These are phyloP conservation scores for Podospora anserina DNA, from an alignment of 495 filamentous ascomycete species.

Conservation along the genomic window DNA sequence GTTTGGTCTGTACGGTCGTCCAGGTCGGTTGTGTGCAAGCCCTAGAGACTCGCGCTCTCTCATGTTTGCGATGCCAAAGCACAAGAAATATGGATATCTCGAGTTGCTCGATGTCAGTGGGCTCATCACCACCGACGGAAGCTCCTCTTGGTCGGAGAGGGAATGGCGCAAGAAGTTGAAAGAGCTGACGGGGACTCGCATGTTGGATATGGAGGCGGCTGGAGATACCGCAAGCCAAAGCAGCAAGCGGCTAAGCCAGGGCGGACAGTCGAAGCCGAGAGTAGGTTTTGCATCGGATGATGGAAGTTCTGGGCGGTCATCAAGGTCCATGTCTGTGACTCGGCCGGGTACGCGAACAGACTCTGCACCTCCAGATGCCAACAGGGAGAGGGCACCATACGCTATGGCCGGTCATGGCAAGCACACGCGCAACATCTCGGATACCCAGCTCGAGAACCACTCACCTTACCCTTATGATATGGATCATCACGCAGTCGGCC, in stretches of 20 bases:
- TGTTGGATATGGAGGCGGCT: slow-evolving; percentile 56
- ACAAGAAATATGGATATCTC: slow-evolving; percentile 84
- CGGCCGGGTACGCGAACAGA: slow-evolving; percentile 43
- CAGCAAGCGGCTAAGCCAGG: slow-evolving; percentile 66
- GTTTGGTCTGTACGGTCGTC: slow-evolving; percentile 88
- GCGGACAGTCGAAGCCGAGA: slow-evolving; percentile 42
- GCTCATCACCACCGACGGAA: slow-evolving; percentile 74
- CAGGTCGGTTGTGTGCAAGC: slow-evolving; percentile 81
- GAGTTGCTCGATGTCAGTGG: slow-evolving; percentile 80
- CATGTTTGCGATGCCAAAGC: slow-evolving; percentile 97
- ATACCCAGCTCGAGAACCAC: slow-evolving; percentile 29
- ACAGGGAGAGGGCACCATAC: slow-evolving; percentile 44
- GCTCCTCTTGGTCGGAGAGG: slow-evolving; percentile 75
- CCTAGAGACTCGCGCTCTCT: slow-evolving; percentile 79
- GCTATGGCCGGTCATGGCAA: slow-evolving; percentile 39
- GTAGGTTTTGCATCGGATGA: slow-evolving; percentile 64
- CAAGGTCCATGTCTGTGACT: slow-evolving; percentile 50
- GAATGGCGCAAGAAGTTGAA: slow-evolving; percentile 90
- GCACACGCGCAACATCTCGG: slow-evolving; percentile 42
- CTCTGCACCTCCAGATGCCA: slow-evolving; percentile 42
- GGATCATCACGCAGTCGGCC: slow-evolving; percentile 23
- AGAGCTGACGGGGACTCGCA: slow-evolving; percentile 79
- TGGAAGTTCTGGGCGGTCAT: slow-evolving; percentile 51
- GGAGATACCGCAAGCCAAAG: slow-evolving; percentile 60
- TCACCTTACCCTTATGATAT: slow-evolving; percentile 11